phyloP scores from a whole-genome alignment of 2,329 filamentous ascomycete genomes.

The Exutisphaerella laricina region DNA sequence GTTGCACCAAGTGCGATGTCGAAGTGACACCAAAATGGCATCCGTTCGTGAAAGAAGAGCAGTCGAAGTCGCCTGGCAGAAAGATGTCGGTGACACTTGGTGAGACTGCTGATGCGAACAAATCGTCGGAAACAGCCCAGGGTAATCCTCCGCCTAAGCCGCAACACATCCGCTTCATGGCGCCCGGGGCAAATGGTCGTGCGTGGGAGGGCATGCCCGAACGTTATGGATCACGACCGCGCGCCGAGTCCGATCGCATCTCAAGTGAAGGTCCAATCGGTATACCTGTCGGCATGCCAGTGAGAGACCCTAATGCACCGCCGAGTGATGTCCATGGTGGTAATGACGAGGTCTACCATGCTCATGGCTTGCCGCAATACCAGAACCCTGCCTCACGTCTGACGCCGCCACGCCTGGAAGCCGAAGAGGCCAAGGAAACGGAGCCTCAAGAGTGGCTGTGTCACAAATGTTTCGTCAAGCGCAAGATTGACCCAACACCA shows the following conservation, averaged over 20 bases:
- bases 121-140: constrained; percentile 3
- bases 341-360: constrained; percentile 23
- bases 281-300: constrained; percentile 7
- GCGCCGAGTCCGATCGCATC: constrained; percentile 11
- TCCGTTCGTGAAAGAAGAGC: constrained; percentile 17
- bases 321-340: constrained; percentile 15
- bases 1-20: constrained; percentile 46
- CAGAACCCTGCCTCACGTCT: constrained; percentile 20
- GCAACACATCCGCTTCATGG: constrained; percentile 26
- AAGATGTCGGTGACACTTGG: constrained; percentile 24
- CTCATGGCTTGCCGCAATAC: constrained; percentile 23
- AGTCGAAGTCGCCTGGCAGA: constrained; percentile 8
- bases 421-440: constrained; percentile 6
- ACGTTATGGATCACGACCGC: constrained; percentile 12
- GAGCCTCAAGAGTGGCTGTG: constrained; percentile 36
- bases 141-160: constrained; percentile 2
- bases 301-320: constrained; percentile 8
- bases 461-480: constrained; percentile 46
- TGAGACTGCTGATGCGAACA: constrained; percentile 22
- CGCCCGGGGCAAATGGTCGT: constrained; percentile 25
- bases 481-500: constrained; percentile 35
- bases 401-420: constrained; percentile 13
- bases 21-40: constrained; percentile 64
- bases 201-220: constrained; percentile 30
- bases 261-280: constrained; percentile 7